Conservation (phyloP, 1,284 basidiomycete species). For the Apiotrichum mycotoxinovorans region DNA sequence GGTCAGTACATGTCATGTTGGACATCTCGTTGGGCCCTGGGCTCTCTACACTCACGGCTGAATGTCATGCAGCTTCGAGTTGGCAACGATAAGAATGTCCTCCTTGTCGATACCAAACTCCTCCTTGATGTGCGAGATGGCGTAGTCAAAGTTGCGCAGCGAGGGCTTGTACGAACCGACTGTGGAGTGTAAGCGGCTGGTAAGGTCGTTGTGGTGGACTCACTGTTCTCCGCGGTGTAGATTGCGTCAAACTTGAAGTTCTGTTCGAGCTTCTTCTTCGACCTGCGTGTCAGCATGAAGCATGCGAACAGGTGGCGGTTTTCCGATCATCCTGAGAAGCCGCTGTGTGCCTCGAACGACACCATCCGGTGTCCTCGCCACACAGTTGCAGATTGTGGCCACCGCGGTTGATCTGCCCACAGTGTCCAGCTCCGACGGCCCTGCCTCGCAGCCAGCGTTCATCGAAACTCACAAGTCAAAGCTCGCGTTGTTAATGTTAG, state of each 20-base stretch:
- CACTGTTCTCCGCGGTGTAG: slow-evolving; percentile 37
- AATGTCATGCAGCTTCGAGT: slow-evolving; percentile 33
- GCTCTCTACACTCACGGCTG: slow-evolving; percentile 34
- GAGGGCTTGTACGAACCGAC: slow-evolving; percentile 40
- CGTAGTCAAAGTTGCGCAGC: slow-evolving; percentile 35
- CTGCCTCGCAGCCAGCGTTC: no score
- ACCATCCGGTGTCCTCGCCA: no score
- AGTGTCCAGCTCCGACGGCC: no score
- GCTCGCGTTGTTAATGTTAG: slow-evolving; percentile 34
- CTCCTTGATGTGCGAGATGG: slow-evolving; percentile 25
- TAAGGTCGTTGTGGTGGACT: no score
- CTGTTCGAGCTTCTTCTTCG: slow-evolving; percentile 30
- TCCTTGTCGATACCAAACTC: slow-evolving; percentile 25
- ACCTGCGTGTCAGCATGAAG: slow-evolving; percentile 10
- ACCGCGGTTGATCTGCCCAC: no score
- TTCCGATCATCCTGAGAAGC: no score
- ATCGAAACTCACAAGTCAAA: slow-evolving; percentile 31
- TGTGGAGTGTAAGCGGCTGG: no score
- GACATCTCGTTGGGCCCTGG: no score
- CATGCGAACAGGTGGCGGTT: no score
- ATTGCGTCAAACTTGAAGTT: slow-evolving; percentile 31
- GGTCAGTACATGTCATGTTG: no score
- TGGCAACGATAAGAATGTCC: slow-evolving; percentile 35
- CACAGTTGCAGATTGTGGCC: no score
- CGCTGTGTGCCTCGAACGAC: no score